These are phyloP conservation scores for Aspergillus pseudotamarii DNA, from an alignment of 2,329 filamentous ascomycete species.

Conservation along the genomic window DNA sequence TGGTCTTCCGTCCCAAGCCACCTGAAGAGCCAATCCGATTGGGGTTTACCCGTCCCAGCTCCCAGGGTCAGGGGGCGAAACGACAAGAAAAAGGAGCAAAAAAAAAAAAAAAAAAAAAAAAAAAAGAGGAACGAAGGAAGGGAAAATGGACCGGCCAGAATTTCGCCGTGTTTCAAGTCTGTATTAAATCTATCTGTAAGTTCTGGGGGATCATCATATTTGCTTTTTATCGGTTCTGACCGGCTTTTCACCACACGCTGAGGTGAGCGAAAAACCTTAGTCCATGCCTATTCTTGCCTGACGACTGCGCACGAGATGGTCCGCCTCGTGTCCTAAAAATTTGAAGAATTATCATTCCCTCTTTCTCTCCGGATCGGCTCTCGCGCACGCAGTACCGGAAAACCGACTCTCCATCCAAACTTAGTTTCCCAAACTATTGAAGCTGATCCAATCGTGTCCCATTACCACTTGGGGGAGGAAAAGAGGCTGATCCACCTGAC, in stretches of 20 bases:
- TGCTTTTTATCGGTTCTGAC: not conserved
- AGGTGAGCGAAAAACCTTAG: not conserved
- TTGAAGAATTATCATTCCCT: not conserved
- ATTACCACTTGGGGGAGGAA: not conserved
- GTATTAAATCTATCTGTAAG: not conserved
- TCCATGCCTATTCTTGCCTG: not conserved
- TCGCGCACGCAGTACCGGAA: not conserved
- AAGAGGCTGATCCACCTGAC: not conserved
- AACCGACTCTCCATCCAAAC: not conserved
- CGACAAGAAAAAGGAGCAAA: not conserved
- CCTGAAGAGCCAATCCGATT: not conserved
- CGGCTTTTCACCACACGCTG: not conserved
- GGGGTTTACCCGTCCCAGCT: slow-evolving; percentile 3
- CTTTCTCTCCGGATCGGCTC: not conserved
- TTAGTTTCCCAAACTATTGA: not conserved
- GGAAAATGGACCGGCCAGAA: not conserved
- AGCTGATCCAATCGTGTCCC: not conserved
- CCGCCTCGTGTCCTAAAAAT: not conserved
- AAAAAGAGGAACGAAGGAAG: not conserved
- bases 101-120: not conserved
- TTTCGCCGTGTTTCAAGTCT: not conserved
- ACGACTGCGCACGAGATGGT: not conserved
- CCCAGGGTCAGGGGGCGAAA: not conserved
- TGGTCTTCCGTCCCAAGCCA: not conserved
- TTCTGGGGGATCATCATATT: not conserved